Evolutionary conservation across 139 green algal species (phyloP).

Genomic region (Yamagishiella unicocca): DNA sequence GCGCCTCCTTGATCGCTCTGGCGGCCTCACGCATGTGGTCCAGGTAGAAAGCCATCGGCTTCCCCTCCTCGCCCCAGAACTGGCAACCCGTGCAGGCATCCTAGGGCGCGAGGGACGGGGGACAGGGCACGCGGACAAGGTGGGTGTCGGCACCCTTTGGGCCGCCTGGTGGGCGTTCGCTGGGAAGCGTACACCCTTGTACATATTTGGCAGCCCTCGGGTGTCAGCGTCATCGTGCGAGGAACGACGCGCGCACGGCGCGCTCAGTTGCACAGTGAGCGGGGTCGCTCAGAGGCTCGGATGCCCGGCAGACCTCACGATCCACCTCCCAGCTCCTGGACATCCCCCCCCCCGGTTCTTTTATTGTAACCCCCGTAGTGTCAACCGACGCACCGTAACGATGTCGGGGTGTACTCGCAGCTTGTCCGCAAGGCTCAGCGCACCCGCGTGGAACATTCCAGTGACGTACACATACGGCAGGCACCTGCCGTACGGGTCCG

Average conservation of each 20-base stretch:
- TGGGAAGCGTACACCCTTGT: too few species aligned
- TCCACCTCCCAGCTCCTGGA: too few species aligned
- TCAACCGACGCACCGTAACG: background rate
- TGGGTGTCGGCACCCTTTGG: too few species aligned
- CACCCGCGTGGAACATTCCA: constrained; percentile 35
- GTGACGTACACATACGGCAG: constrained; percentile 47
- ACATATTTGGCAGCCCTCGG: too few species aligned
- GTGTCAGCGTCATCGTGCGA: too few species aligned
- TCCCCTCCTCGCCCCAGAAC: constrained; percentile 54
- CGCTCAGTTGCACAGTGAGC: too few species aligned
- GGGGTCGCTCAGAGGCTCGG: too few species aligned
- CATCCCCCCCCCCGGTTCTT: background rate
- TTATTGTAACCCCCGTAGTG: too few species aligned
- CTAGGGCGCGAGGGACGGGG: background rate
- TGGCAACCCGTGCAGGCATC: constrained; percentile 24
- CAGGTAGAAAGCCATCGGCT: constrained; percentile 42
- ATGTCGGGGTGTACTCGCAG: constrained; percentile 26
- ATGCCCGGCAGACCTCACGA: too few species aligned
- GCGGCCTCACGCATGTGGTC: constrained; percentile 12
- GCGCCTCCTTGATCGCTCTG: background rate
- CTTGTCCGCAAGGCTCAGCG: background rate
- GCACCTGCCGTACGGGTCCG: constrained; percentile 7
- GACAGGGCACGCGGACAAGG: too few species aligned
- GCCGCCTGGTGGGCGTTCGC: too few species aligned
- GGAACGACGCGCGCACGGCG: too few species aligned